Conservation (phyloP, 2,329 filamentous ascomycete species). For the Cercospora zeae-maydis region DNA sequence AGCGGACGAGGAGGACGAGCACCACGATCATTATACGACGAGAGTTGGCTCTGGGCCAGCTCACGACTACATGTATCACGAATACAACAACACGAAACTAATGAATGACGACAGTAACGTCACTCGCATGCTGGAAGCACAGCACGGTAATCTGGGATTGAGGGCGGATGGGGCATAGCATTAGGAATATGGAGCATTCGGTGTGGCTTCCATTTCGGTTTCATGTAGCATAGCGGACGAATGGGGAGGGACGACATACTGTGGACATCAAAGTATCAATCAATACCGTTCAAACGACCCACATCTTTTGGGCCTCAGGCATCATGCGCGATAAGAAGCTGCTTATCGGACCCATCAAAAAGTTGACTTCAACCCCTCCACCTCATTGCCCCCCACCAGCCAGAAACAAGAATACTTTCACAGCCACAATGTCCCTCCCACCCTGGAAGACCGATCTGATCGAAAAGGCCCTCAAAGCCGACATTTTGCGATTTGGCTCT, state of each 20-base stretch:
- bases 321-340: not conserved
- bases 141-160: slow-evolving; percentile 11
- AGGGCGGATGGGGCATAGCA: not conserved
- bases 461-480: slow-evolving; percentile 62
- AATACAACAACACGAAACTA: slow-evolving; percentile 5
- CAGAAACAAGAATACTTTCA: not conserved
- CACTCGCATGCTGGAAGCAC: slow-evolving; percentile 18
- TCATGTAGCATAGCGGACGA: slow-evolving; percentile 8
- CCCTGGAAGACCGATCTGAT: slow-evolving; percentile 72
- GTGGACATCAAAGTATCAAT: not conserved
- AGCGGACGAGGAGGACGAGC: not conserved
- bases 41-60: not conserved
- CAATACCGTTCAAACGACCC: not conserved
- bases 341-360: slow-evolving; percentile 7
- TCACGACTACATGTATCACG: not conserved
- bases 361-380: not conserved
- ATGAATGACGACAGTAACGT: slow-evolving; percentile 23
- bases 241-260: not conserved
- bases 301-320: not conserved
- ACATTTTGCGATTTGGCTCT: slow-evolving; percentile 74
- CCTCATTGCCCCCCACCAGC: not conserved
- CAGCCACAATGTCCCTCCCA: slow-evolving; percentile 25
- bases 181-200: not conserved
- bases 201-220: not conserved
- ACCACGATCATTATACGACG: not conserved